These are phyloP conservation scores for Pseudocercospora musae DNA, from an alignment of 2,329 filamentous ascomycete genomes.

Conservation along the genomic window DNA sequence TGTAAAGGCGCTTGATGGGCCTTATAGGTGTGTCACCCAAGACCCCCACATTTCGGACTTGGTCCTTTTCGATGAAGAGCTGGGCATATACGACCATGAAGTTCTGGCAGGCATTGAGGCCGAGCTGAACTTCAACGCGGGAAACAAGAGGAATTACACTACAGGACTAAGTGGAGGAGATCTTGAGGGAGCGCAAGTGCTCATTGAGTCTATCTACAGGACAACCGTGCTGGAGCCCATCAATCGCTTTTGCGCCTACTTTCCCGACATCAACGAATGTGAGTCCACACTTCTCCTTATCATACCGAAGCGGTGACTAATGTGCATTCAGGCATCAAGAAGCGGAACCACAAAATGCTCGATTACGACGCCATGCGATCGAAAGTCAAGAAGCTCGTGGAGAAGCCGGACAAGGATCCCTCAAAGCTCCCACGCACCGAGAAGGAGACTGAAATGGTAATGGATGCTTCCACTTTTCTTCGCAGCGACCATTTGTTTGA, in stretches of 20 bases:
- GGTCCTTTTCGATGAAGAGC: constrained; percentile 21
- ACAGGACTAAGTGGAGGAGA: constrained; percentile 10
- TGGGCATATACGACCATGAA: constrained; percentile 15
- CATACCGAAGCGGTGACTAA: not conserved
- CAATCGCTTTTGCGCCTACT: constrained; percentile 93
- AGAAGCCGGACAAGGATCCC: constrained; percentile 98
- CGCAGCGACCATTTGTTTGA: constrained; percentile 11
- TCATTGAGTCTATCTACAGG: constrained; percentile 45
- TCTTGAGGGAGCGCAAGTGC: constrained; percentile 22
- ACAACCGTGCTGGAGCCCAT: constrained; percentile 95
- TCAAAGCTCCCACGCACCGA: constrained; percentile 94
- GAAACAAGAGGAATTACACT: constrained; percentile 24
- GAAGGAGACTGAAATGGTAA: constrained; percentile 83
- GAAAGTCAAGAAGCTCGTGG: constrained; percentile 93
- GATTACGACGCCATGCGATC: constrained; percentile 96
- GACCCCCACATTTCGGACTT: constrained; percentile 15
- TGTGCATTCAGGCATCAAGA: constrained; percentile 71
- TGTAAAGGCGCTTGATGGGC: constrained; percentile 95
- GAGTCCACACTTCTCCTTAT: constrained; percentile 32
- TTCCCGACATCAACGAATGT: constrained; percentile 98
- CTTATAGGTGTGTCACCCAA: constrained; percentile 64
- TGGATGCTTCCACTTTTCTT: constrained; percentile 17
- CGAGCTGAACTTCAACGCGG: constrained; percentile 29
- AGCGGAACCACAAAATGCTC: constrained; percentile 95
- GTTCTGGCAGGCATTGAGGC: constrained; percentile 26